phyloP scores from a whole-genome alignment of 2,329 filamentous ascomycete genomes.

The Talaromyces sp. region DNA sequence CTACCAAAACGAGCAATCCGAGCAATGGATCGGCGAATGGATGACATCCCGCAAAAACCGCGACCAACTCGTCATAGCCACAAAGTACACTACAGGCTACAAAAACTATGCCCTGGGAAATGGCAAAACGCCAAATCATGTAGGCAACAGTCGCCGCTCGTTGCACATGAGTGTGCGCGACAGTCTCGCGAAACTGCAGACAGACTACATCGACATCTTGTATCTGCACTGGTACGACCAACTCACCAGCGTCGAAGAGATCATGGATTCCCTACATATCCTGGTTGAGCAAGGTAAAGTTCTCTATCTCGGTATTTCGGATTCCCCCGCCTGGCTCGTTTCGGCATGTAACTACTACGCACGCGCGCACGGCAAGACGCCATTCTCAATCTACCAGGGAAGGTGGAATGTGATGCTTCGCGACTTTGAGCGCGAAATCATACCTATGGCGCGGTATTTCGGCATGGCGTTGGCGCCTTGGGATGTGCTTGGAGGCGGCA shows the following conservation, averaged over 20 bases:
- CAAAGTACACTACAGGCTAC: conserved; percentile 64
- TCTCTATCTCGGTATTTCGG: conserved; percentile 41
- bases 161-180: conserved; percentile 44
- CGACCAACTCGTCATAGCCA: conserved; percentile 67
- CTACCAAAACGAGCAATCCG: conserved; percentile 63
- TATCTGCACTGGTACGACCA: conserved; percentile 56
- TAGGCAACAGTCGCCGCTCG: conserved; percentile 44
- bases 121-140: conserved; percentile 40
- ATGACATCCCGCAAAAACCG: conserved; percentile 62
- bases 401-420: conserved; percentile 38
- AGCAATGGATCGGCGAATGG: conserved; percentile 68
- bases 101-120: conserved; percentile 39
- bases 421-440: conserved; percentile 42
- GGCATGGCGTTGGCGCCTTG: conserved; percentile 55
- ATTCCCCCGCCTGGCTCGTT: conserved; percentile 42
- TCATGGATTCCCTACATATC: conserved; percentile 39
- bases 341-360: conserved; percentile 41
- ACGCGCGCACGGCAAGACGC: conserved; percentile 37
- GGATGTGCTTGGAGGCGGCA: conserved; percentile 55
- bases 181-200: conserved; percentile 49
- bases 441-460: conserved; percentile 40
- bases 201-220: conserved; percentile 53
- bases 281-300: conserved; percentile 41
- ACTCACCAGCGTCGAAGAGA: conserved; percentile 35
- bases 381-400: conserved; percentile 40